Evolutionary conservation across 2,329 filamentous ascomycete species (phyloP), one percentile per base, ranked within the genome.

Genomic region (Pseudogymnoascus sp.): DNA sequence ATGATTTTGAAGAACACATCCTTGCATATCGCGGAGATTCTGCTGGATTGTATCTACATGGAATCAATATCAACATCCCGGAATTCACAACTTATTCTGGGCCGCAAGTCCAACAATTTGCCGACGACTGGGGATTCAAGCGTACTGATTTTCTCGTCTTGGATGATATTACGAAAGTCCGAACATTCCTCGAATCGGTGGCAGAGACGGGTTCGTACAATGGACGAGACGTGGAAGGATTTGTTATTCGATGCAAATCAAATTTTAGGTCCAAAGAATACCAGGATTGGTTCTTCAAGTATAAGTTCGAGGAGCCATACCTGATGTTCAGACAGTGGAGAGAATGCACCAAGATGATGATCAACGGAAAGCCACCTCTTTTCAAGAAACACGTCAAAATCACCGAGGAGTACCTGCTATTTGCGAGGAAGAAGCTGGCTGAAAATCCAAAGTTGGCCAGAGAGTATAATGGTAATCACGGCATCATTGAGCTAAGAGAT

Each of bases 221-320:
- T 66, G 93, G 92, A 8, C 89, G 92, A 61, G 93, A 97, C 68
- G 93, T 96, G 0, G 94, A 99, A 75, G 94, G 94, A 3, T 99
- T 99, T 69, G 94, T 99, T 63, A 89, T 99, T 68, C 88, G 94
- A 62, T 97, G 94, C 82, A 90, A 85, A 77, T 78, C 81, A 14
- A 75, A 85, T 28, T 78, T 79, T 0, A 77, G 75, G 1, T 72
- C 74, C 12, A 74, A 74, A 1, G 82, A 84, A 0, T 94, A 87
- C 73, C 78, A 84, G n/a, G 92, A 99, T 74, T 99, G 94, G 94
- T 99, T 99, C 76, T 99, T 99, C 86, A 99, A 99, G 76, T 99
- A 92, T 84, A 99, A 99, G 78, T 99, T 99, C 64, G 94, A 99
- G 72, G 94, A 99, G 77, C 94, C 94, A 0, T 99, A 99, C 73